Conservation (phyloP, 345 rosid genomes). For the Orychophragmus violaceus region DNA sequence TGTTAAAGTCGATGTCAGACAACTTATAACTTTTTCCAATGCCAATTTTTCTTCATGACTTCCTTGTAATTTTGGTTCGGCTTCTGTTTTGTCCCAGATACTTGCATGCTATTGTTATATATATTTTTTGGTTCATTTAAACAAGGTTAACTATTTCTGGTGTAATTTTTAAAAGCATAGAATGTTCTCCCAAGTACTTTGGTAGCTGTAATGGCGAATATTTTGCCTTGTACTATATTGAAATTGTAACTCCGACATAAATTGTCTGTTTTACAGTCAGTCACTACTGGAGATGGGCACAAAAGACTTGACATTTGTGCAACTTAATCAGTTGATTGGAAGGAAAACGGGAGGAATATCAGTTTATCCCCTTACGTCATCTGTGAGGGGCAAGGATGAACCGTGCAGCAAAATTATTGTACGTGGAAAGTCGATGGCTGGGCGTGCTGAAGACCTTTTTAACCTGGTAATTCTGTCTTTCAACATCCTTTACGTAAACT, state of each 20-base stretch:
- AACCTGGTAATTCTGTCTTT: slow-evolving; percentile 55
- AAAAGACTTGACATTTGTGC: slow-evolving; percentile 82
- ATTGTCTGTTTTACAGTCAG: slow-evolving; percentile 49
- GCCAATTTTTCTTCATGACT: background rate
- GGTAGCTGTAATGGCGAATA: background rate
- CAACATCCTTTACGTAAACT: background rate
- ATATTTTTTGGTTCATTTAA: background rate
- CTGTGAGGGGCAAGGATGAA: slow-evolving; percentile 64
- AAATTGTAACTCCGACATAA: background rate
- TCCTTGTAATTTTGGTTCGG: background rate
- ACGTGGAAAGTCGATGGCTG: slow-evolving; percentile 97
- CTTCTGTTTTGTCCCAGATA: background rate
- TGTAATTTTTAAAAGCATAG: background rate
- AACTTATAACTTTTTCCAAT: background rate
- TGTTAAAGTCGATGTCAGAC: background rate
- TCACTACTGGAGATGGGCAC: slow-evolving; percentile 98
- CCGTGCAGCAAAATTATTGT: slow-evolving; percentile 80
- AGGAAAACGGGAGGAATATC: slow-evolving; percentile 98
- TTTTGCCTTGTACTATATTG: background rate
- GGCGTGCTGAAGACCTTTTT: slow-evolving; percentile 78
- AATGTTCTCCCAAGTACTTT: background rate
- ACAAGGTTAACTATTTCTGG: background rate
- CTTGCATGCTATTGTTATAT: background rate
- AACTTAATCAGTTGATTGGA: slow-evolving; percentile 96
- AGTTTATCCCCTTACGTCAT: slow-evolving; percentile 86